Evolutionary conservation across 805 yeast species (phyloP), one percentile per base, ranked within the genome.

Genomic region (Saturnispora mendoncae): DNA sequence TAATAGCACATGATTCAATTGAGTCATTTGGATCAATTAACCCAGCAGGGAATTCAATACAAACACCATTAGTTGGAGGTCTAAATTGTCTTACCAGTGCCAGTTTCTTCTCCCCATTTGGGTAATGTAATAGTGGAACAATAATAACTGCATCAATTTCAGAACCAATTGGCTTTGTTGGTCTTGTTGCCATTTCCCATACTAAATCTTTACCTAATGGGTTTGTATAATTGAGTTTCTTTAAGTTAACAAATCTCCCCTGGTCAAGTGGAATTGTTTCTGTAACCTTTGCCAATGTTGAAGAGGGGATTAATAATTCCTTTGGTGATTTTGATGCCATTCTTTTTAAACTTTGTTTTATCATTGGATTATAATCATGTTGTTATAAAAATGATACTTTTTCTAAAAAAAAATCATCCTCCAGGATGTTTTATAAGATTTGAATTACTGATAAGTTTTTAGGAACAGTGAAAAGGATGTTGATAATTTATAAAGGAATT

Each of bases 21-120:
- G 80, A 58, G 58, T 92, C 97, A 39, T 75, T 71, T 1, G 88
- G 85, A 58, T 90, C 98, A 32, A 92, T 73, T 47, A 90, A 67
- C 0, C 98, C 98, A 0, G 98, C 98, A 1, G 98, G 98, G 57
- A 88, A 72, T 61, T 90, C 98, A 47, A 90, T 78, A 54, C 94
- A 81, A 6, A 90, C 85, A 15, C 86, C 90, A 40, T 72, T 80
- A 3, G 82, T 83, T 1, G 98, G 97, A 1, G 97, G 96, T 43
- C 98, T 72, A 64, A 82, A 90, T 59, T 90, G 98, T 56, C 84
- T 85, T 56, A 85, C 90, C 14, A 92, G 64, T 6, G 87, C 71
- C 21, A 74, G 54, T 33, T 62, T 57, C 3, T 77, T 71, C 17
- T 71, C 71, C 15, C 33, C 51, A 40, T 14, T 62, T 2, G 41